Base-by-base conservation (phyloP, 2,329 filamentous ascomycete species). In the Diplocarpon mali region DNA sequence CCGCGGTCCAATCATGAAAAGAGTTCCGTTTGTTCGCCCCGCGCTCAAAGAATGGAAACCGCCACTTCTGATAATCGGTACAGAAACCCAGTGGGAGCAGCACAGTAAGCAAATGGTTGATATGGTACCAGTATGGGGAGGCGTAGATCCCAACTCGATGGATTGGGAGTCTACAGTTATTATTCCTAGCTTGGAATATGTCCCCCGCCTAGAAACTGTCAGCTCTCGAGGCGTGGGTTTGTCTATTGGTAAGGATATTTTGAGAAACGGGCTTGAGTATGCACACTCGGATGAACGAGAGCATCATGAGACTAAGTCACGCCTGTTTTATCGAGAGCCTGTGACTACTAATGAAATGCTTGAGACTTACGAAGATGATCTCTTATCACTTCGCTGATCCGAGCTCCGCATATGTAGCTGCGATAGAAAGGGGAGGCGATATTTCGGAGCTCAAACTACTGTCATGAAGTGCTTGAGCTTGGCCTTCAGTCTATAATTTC, bases 1-100 rank as follows among this genome's bases (percentile, higher is more conserved):
- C 5, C 12, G 17, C 2, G 15, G 9, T 24, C 17, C n/a, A 1
- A 35, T 46, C 44, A 42, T 29, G 36, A 28, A 31, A 14, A 34
- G 24, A 9, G 35, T 40, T 3, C 1, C 13, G 2, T 13, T 13
- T 16, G 37, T 45, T 16, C 44, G 38, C 13, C 24, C 38, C 1
- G 24, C 15, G 4, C 34, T 46, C 7, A n/a, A 20, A 8, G n/a
- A 42, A n/a, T 46, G 44, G 44, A 27, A 24, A 1, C 44, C 44
- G 20, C 39, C 35, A 2, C 9, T 31, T 12, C 29, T 46, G 11
- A 14, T 38, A 6, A 24, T 41, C n/a, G 44, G 44, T 5, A 38
- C 44, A 9, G 11, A 27, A 2, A 27, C 11, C 2, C 39, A 42
- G 15, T 46, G 44, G 44, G 35, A 35, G 15, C 11, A 8, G 6